Base-by-base conservation (phyloP, 768 basidiomycete species). In the Leucocoprinus sp. region DNA sequence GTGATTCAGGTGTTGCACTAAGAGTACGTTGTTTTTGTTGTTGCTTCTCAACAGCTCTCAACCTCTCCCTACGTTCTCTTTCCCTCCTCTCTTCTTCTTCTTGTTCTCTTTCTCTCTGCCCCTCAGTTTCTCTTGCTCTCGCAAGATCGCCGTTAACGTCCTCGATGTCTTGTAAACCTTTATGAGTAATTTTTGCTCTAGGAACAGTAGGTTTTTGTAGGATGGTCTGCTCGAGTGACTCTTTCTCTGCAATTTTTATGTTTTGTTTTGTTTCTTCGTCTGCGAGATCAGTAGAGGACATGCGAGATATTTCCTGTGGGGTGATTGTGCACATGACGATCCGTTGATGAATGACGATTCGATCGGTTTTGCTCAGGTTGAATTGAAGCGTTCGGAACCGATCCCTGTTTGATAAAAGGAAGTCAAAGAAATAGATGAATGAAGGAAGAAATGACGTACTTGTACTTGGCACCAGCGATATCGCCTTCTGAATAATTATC, bases 131-230 rank as follows among this genome's bases (percentile, higher is more conserved):
- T 51, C 65, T 66, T 40, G 53, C 41, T 37, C 57, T 62, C 48
- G 61, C 55, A 23, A 56, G 51, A 36, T 63, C 63, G 11, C 79
- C 82, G 54, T 78, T 76, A 44, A 82, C 64, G 60, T 81, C 82
- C 61, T 95, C 91, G 56, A 95, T 90, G 56, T 90, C 84, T 69
- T 93, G 83, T 51, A 93, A 65, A 42, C 91, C 91, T 64, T 95
- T 95, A 70, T 93, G 91, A 21, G 91, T 95, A 50, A 91, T 84
- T 63, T 93, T 93, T 26, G 75, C 74, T 54, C 73, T 71, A 43
- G 90, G 86, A 18, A 76, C 72, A 7, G 69, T 66, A 7, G 76
- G 70, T 62, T 83, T 86, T 58, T 79, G 75, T 49, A 93, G 66
- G 54, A 93, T 93, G 6, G 89, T 89, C 61, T 91, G 82, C 59